Base-by-base conservation (phyloP, 73 alveolate genomes). In the Effrenium voratum region DNA sequence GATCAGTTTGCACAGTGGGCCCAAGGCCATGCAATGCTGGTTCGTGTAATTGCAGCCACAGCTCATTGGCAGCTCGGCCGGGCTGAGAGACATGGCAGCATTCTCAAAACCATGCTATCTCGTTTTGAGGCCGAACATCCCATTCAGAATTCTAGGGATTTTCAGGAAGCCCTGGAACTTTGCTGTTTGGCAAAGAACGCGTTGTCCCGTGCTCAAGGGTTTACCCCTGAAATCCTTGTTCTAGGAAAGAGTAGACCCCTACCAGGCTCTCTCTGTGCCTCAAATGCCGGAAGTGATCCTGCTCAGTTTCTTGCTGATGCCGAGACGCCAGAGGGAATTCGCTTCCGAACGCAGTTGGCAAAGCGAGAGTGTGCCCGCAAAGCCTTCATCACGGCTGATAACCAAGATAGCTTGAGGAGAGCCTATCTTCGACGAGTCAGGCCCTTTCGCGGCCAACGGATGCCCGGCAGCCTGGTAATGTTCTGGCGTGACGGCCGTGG, bases 41-140 rank as follows among this genome's bases (percentile, higher is more conserved):
- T 32, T 16, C 80, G 81, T 49, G 75, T 84, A 0, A 46, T 84
- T 2, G 81, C 93, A 6, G 50, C 93, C 0, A 32, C 52, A 1
- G 93, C 81, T 10, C 93, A 57, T 19, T 84, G 93, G 93, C 93
- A 84, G 41, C 28, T 84, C 0, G 93, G 93, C 34, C 34, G 70
- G 43, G 68, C 80, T 0, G 93, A 84, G 10, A 0, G 93, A 1
- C 93, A 84, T 57, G 93, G 93, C 0, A 81, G 47, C 30, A 57
- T 84, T 0, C 24, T 84, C 3, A 44, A 84, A 40, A 15, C 46
- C 44, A 84, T 55, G 93, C 32, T 84, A 2, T 0, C 22, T 34
- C 0, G 13, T 1, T 57, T 6, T 38, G 81, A 84, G 3, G 26
- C 49, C 22, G 93, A 84, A 3, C 81, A 10, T 22, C 63, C 55